These are phyloP conservation scores for Aspergillus pseudoviridinutans DNA, from an alignment of 2,329 filamentous ascomycete species.

Conservation along the genomic window DNA sequence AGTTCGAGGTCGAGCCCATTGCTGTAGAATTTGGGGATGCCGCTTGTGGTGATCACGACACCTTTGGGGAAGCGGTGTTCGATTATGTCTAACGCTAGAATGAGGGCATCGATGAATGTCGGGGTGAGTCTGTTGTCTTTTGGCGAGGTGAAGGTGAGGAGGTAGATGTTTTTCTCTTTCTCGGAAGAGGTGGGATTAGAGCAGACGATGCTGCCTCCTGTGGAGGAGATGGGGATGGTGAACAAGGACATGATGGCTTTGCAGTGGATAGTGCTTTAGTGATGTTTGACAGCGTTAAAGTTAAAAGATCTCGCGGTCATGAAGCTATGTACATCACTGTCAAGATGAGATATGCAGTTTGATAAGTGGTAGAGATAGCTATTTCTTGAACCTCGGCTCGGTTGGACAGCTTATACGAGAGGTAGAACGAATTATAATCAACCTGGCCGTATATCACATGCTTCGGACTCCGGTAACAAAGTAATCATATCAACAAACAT, in stretches of 20 bases:
- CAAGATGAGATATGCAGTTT: neutral
- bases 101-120: constrained; percentile 62
- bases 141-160: constrained; percentile 66
- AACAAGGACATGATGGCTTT: constrained; percentile 48
- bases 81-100: constrained; percentile 70
- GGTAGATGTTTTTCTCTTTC: constrained; percentile 53
- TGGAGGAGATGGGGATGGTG: constrained; percentile 54
- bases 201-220: constrained; percentile 58
- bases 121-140: constrained; percentile 74
- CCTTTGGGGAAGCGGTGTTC: constrained; percentile 65
- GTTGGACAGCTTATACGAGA: neutral
- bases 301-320: neutral
- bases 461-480: neutral
- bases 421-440: neutral
- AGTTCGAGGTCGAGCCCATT: constrained; percentile 77
- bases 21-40: constrained; percentile 73
- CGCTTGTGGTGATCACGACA: constrained; percentile 72
- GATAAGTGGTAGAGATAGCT: neutral
- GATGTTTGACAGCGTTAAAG: neutral
- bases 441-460: neutral
- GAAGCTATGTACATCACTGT: neutral
- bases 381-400: neutral
- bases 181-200: constrained; percentile 53
- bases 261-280: neutral
- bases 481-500: neutral